phyloP scores from a whole-genome alignment of 1,284 basidiomycete genomes.

The Sporisorium scitamineum region DNA sequence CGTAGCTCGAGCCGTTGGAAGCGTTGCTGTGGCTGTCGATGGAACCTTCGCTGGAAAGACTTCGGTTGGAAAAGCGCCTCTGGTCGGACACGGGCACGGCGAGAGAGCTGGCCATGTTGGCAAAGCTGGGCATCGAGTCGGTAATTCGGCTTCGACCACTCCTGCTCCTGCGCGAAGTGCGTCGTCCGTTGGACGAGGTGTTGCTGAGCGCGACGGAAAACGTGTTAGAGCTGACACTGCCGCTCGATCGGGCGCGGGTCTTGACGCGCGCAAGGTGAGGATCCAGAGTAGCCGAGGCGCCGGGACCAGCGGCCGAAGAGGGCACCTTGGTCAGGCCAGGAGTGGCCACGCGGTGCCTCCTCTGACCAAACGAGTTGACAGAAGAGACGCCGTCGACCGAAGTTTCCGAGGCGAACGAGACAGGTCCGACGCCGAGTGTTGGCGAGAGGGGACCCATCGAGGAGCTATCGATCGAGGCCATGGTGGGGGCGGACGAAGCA shows the following conservation, averaged over 20 bases:
- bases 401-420: conserved; percentile 12
- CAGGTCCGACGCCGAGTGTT: conserved; percentile 13
- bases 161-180: conserved; percentile 22
- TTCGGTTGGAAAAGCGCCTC: conserved; percentile 35
- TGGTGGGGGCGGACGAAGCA: conserved; percentile 14
- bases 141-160: conserved; percentile 40
- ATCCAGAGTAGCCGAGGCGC: conserved; percentile 22
- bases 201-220: conserved; percentile 19
- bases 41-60: conserved; percentile 43
- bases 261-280: conserved; percentile 30
- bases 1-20: conserved; percentile 36
- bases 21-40: conserved; percentile 46
- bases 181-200: conserved; percentile 14
- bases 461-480: conserved; percentile 4
- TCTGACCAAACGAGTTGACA: conserved; percentile 15
- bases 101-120: conserved; percentile 33
- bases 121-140: conserved; percentile 37
- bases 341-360: conserved; percentile 30
- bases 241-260: conserved; percentile 19
- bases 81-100: conserved; percentile 19
- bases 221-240: conserved; percentile 36
- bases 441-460: conserved; percentile 13
- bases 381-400: conserved; percentile 23
- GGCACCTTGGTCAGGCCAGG: conserved; percentile 32
- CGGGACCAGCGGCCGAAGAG: background rate